Evolutionary conservation across 306 rosid species (phyloP).

Genomic region (Rosa persica): DNA sequence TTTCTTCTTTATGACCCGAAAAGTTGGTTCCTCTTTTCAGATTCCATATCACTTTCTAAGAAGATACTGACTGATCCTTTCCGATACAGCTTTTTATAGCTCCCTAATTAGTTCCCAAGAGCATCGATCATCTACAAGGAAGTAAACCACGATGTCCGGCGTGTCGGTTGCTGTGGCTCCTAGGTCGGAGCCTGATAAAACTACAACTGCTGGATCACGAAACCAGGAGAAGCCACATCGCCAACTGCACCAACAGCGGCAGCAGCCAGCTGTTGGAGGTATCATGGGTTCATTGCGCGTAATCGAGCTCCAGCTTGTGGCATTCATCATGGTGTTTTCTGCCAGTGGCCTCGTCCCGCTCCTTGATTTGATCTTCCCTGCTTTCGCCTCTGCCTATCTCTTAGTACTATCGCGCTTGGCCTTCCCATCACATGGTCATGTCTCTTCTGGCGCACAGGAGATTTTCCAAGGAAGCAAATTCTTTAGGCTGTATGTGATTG

Average conservation of each 20-base stretch:
- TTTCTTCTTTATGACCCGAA: not conserved
- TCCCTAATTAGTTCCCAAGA: not conserved
- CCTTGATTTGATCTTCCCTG: slow-evolving; percentile 62
- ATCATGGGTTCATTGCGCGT: slow-evolving; percentile 77
- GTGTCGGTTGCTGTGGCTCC: slow-evolving; percentile 56
- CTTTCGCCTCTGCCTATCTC: slow-evolving; percentile 58
- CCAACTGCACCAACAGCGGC: slow-evolving; percentile 11
- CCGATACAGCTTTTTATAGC: not conserved
- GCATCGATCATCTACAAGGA: not conserved
- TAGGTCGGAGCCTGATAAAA: slow-evolving; percentile 30
- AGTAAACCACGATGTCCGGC: slow-evolving; percentile 56
- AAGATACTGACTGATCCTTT: not conserved
- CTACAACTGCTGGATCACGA: slow-evolving; percentile 1
- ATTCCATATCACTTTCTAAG: not conserved
- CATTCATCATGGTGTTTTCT: slow-evolving; percentile 81
- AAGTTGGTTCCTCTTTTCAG: not conserved
- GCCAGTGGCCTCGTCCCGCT: slow-evolving; percentile 85
- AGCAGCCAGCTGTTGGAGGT: slow-evolving; percentile 31
- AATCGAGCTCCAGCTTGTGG: slow-evolving; percentile 84
- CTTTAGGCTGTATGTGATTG: slow-evolving; percentile 59
- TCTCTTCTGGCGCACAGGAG: slow-evolving; percentile 29
- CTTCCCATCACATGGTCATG: slow-evolving; percentile 46
- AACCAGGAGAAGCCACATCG: not conserved
- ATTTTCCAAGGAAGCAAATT: slow-evolving; percentile 49
- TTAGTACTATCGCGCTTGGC: slow-evolving; percentile 57